A percentile compares a stretch with the other conserved stretches of the same genome.
phyloP scores from a whole-genome alignment of 768 basidiomycete genomes.

The Naganishia vishniacii region DNA sequence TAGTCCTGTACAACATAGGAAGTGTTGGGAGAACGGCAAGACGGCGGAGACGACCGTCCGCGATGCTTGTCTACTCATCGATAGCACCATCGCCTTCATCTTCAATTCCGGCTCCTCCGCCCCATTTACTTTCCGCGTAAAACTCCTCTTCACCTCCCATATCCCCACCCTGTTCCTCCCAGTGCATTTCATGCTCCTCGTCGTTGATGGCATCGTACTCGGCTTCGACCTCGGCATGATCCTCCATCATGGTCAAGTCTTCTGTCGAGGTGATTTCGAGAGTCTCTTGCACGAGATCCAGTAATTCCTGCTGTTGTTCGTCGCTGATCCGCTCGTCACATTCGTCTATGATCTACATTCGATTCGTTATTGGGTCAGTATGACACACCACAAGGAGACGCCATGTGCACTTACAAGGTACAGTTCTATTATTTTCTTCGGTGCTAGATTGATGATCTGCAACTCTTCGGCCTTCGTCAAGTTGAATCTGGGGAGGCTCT shows the following conservation, averaged over 20 bases:
- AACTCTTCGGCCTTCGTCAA: conserved; percentile 89
- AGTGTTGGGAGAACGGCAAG: no score
- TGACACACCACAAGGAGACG: not conserved
- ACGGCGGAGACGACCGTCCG: no score
- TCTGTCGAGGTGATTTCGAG: conserved; percentile 25
- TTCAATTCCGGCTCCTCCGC: conserved; percentile 41
- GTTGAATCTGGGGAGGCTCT: conserved; percentile 61
- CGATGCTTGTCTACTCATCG: conserved; percentile 31
- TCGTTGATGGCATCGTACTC: conserved; percentile 27
- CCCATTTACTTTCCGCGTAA: conserved; percentile 40
- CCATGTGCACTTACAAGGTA: conserved; percentile 73
- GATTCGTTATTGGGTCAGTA: not conserved
- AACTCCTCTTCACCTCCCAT: conserved; percentile 34
- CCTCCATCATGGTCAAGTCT: conserved; percentile 29
- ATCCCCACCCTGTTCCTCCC: conserved; percentile 26
- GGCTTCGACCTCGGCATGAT: conserved; percentile 21
- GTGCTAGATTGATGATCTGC: conserved; percentile 83
- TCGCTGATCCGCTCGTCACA: conserved; percentile 71
- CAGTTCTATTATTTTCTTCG: conserved; percentile 73
- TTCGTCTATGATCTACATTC: conserved; percentile 77
- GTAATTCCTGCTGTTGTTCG: conserved; percentile 63
- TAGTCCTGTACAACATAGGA: no score
- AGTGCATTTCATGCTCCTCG: conserved; percentile 30
- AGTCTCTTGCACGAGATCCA: conserved; percentile 53
- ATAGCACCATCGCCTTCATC: conserved; percentile 42